Evolutionary conservation across 2,329 filamentous ascomycete genomes (phyloP), one percentile per base, ranked within the genome.

Genomic region (Nothophoma quercina): DNA sequence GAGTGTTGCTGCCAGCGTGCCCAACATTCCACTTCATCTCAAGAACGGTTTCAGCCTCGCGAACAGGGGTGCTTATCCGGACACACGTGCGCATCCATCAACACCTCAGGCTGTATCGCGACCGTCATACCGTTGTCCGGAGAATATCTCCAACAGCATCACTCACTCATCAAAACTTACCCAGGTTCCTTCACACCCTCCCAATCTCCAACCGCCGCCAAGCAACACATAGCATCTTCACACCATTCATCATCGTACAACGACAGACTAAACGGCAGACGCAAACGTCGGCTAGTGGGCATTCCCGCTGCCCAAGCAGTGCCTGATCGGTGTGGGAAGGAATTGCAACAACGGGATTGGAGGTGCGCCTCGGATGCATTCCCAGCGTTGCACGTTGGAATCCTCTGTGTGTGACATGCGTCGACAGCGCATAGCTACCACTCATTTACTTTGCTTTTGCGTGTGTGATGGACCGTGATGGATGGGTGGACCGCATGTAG

Each of bases 321-420:
- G 23, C 22, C 18, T 47, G 50, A 53, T 53, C 50, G 50, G 50
- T 53, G 26, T 47, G 50, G 42, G 32, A 38, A 25, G 25, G 23
- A 30, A 12, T 18, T 7, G 19, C 9, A 12, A 7, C 23, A 23
- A 41, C 19, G 23, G 35, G 33, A 52, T 46, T 52, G 49, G 49
- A 46, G 23, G 36, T 8, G 23, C 29, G 32, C 23, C 16, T 21
- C 50, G 50, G 43, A 29, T 47, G 50, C 36, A 42, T 26, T 42
- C 32, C 50, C 42, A 36, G 8, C 6, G 12, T 7, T 38, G 36
- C 50, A 39, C 7, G 8, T 30, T 15, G 18, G 19, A 41, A 32
- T 44, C 32, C 15, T 34, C 16, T 8, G 2, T 22, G 36, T 47
- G 44, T 43, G 38, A 43, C 21, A 25, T 32, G 42, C 30, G 43